phyloP scores from a whole-genome alignment of 208 protist genomes.

The Leishmania gerbilli region DNA sequence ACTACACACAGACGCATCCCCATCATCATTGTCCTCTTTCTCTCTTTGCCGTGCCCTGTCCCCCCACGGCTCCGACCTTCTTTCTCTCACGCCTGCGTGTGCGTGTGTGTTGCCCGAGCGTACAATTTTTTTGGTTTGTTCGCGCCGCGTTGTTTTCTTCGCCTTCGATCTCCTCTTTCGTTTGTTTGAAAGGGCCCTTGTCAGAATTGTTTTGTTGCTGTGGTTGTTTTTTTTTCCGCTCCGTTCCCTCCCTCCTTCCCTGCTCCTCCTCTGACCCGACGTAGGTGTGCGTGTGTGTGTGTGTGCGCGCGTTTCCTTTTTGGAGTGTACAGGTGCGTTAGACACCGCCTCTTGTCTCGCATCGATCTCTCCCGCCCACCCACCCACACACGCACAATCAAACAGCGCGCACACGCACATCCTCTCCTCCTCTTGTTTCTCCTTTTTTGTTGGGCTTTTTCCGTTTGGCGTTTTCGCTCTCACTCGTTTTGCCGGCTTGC shows the following conservation, averaged over 20 bases:
- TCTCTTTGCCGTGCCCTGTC: not conserved
- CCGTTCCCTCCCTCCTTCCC: not conserved
- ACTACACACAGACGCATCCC: not conserved
- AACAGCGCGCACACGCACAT: not conserved
- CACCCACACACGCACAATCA: not conserved
- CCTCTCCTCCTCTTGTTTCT: not conserved
- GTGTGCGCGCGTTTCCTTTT: not conserved
- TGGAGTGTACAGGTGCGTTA: not conserved
- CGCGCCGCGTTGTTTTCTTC: not conserved
- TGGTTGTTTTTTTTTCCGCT: not conserved
- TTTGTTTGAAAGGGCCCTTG: not conserved
- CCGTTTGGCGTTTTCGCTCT: not conserved
- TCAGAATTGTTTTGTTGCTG: not conserved
- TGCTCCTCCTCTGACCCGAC: not conserved
- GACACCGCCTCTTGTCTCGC: not conserved
- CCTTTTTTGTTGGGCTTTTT: not conserved
- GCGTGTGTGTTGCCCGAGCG: not conserved
- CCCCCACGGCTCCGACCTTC: too few relatives aligned
- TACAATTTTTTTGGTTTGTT: too few relatives aligned
- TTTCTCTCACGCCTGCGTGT: not conserved
- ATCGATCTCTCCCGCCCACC: not conserved
- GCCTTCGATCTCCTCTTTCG: too few relatives aligned
- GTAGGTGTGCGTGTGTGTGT: not conserved
- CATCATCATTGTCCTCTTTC: not conserved
- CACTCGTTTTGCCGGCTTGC: not conserved